A percentile compares a stretch with the other conserved stretches of the same genome.
phyloP scores from a whole-genome alignment of 305 asterid genomes.

The Fraxinus xanthoxyloides region DNA sequence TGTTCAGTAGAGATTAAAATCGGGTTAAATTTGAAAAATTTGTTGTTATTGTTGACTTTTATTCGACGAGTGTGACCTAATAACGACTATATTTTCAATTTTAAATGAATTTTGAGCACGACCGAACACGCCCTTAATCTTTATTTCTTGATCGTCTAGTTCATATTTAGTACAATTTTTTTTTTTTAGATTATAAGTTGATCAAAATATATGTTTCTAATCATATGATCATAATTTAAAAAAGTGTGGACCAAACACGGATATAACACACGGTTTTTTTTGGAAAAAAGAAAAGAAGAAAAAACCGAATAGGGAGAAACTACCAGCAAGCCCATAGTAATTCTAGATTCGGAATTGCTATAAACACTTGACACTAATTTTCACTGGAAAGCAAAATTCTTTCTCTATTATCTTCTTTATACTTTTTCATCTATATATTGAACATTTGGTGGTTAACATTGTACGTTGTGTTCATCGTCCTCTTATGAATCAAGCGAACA shows the following conservation, averaged over 20 bases:
- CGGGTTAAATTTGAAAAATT: too few species aligned
- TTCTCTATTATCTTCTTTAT: neutral
- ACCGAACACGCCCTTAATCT: too few species aligned
- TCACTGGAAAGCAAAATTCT: neutral
- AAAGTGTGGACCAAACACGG: neutral
- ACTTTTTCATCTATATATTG: neutral
- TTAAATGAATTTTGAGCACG: too few species aligned
- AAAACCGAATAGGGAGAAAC: neutral
- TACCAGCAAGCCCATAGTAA: neutral
- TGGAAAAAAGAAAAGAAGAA: too few species aligned
- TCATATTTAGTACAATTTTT: neutral
- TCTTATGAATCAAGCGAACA: constrained; percentile 5
- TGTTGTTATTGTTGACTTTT: too few species aligned
- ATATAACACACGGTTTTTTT: too few species aligned
- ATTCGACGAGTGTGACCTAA: too few species aligned
- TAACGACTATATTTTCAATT: too few species aligned
- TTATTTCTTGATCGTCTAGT: neutral
- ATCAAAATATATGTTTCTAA: neutral
- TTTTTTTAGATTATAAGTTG: too few species aligned
- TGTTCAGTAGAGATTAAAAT: too few species aligned
- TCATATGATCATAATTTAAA: neutral
- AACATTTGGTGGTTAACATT: constrained; percentile 1
- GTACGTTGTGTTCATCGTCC: constrained; percentile 24
- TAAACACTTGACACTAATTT: neutral
- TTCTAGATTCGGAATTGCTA: neutral